Percentiles rank a stretch among this genome's conserved stretches.
These are phyloP conservation scores for Hymenoscyphus salicellus DNA, from an alignment of 2,329 filamentous ascomycete genomes.

Conservation along the genomic window DNA sequence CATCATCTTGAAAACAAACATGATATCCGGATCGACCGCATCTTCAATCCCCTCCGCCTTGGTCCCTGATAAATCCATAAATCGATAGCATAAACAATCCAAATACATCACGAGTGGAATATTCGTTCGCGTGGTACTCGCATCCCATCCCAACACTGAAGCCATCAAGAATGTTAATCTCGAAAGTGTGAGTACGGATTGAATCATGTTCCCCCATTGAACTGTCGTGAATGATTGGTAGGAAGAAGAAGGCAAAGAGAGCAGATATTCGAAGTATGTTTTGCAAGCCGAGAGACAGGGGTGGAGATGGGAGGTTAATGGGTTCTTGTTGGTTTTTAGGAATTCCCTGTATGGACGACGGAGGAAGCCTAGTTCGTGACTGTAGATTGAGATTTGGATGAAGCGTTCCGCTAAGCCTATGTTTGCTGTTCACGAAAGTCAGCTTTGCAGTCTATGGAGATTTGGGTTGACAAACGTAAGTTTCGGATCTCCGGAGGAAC, in stretches of 20 bases:
- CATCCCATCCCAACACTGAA: conserved; percentile 25
- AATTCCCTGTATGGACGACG: conserved; percentile 21
- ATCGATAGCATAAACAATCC: conserved; percentile 31
- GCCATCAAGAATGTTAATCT: conserved; percentile 33
- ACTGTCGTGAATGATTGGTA: conserved; percentile 25
- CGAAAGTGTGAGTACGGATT: conserved; percentile 24
- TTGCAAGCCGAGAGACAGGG: conserved; percentile 25
- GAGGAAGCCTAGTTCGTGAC: conserved; percentile 28
- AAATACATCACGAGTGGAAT: conserved; percentile 33
- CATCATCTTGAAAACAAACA: conserved; percentile 28
- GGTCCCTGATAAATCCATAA: conserved; percentile 8
- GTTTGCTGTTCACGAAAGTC: conserved; percentile 15
- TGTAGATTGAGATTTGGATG: conserved; percentile 24
- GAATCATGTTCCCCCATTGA: conserved; percentile 26
- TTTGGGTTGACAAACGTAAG: conserved; percentile 17
- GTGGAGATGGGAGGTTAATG: conserved; percentile 4
- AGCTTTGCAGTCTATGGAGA: background rate
- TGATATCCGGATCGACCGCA: conserved; percentile 20
- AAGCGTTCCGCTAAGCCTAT: conserved; percentile 22
- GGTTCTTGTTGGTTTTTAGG: conserved; percentile 3
- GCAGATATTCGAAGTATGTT: conserved; percentile 29
- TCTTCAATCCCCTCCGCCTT: background rate
- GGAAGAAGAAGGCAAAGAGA: conserved; percentile 25
- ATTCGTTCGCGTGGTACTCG: conserved; percentile 24
- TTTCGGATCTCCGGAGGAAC: conserved; percentile 12